phyloP scores from a whole-genome alignment of 148 eudicot genomes.

The Camellia granthamiana region DNA sequence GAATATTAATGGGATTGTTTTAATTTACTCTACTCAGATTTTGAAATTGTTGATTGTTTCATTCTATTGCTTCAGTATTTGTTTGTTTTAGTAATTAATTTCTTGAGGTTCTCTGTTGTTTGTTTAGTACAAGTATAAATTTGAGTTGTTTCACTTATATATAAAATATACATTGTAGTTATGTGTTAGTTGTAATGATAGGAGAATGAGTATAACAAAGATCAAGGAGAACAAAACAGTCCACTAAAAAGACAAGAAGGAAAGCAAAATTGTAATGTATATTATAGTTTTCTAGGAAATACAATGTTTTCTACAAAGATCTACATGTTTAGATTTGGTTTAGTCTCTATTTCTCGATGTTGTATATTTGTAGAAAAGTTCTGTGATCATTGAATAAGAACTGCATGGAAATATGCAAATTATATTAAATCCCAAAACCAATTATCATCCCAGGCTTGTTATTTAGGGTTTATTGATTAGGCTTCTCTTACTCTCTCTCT shows the following conservation, averaged over 20 bases:
- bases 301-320: not conserved
- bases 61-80: too few relatives aligned
- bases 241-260: too few relatives aligned
- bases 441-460: too few relatives aligned
- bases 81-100: too few relatives aligned
- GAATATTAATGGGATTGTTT: too few relatives aligned
- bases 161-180: too few relatives aligned
- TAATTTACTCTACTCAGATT: not conserved
- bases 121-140: too few relatives aligned
- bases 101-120: too few relatives aligned
- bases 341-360: not conserved
- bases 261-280: constrained; percentile 21
- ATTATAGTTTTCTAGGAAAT: not conserved
- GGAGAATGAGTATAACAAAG: too few relatives aligned
- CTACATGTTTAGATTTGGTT: not conserved
- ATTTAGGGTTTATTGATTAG: not conserved
- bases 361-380: not conserved
- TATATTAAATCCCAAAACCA: not conserved
- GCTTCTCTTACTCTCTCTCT: not conserved
- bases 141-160: too few relatives aligned
- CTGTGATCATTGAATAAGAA: not conserved
- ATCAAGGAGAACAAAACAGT: too few relatives aligned
- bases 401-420: not conserved
- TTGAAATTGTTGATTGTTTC: not conserved
- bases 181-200: too few relatives aligned